Base-by-base conservation (phyloP, 345 rosid species). In the Capsella bursapastoris region DNA sequence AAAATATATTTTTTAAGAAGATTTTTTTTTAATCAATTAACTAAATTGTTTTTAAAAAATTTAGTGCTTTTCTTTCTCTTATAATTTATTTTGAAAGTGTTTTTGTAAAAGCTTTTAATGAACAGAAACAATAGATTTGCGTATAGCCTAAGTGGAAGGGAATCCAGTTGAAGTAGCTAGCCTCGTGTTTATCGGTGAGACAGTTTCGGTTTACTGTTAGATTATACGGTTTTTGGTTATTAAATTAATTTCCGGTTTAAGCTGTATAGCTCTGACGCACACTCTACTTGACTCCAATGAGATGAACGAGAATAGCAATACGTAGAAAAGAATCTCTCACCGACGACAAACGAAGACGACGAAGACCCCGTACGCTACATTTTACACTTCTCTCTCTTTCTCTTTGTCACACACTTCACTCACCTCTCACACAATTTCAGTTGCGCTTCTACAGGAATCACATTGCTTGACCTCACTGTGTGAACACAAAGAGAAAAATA, bases 101-200 rank as follows among this genome's bases (percentile, higher is more conserved):
- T 7, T 37, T 8, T 3, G n/a, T 7, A 37, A 37, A 37, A 37
- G 40, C 40, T 37, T 37, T 37, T 7, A 37, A 35, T 14, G 44
- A 41, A 64, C 13, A 3, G 44, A 64, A 8, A 6, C 16, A 37
- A 37, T 37, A 37, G 40, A 47, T 6, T 22, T 48, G 14, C 48
- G 45, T 66, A 22, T 22, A 1, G 14, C 14, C 53, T 40, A 40
- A 40, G 22, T 55, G 28, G 45, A 5, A 34, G 37, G 37, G 61
- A 53, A 53, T 41, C 38, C 45, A 0, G 47, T 14, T 7, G 12
- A 41, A 43, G 25, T 22, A 2, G 29, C 68, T 22, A 2, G 29
- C 68, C 76, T 61, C 68, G 68, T 38, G 10, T 62, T 38, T 71
- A 71, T 61, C 75, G 75, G 51, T 38, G 61, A 50, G 61, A 49